phyloP scores from a whole-genome alignment of 371 early-diverging fungal species.

The Mortierella sp. region DNA sequence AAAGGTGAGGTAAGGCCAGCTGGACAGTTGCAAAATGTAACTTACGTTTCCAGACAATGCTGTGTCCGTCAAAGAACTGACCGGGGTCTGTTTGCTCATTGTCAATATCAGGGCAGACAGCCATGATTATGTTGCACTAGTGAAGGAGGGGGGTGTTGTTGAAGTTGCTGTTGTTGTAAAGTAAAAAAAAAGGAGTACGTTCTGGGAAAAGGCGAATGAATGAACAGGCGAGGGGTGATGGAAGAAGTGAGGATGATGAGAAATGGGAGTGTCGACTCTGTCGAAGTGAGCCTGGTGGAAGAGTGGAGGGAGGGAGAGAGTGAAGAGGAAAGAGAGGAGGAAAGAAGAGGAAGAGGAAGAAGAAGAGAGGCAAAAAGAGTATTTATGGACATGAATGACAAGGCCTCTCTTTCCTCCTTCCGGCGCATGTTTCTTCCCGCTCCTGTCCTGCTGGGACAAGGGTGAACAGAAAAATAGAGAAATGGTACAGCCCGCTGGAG shows the following conservation, averaged over 20 bases:
- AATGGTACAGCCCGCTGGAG: conserved; percentile 4
- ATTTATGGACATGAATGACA: background rate
- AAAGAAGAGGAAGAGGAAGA: background rate
- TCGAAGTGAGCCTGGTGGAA: conserved; percentile 5
- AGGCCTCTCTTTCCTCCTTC: background rate
- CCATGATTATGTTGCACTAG: background rate
- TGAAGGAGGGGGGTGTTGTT: background rate
- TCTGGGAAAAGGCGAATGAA: background rate
- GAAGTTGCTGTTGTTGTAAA: background rate
- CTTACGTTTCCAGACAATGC: conserved; percentile 56
- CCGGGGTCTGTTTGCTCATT: conserved; percentile 32
- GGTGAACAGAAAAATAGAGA: no score
- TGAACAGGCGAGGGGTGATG: conserved; percentile 12
- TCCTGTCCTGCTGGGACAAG: background rate
- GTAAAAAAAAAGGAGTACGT: background rate
- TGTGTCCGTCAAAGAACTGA: conserved; percentile 44
- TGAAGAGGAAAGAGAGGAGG: background rate
- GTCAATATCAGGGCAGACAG: conserved; percentile 41
- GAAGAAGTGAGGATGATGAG: background rate
- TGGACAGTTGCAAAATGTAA: background rate
- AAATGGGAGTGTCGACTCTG: background rate
- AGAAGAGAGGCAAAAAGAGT: background rate
- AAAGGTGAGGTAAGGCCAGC: background rate
- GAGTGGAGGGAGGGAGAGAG: conserved; percentile 18
- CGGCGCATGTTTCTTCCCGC: conserved; percentile 7